phyloP scores from a whole-genome alignment of 2,329 filamentous ascomycete species.

The Tricladium varicosporioides region DNA sequence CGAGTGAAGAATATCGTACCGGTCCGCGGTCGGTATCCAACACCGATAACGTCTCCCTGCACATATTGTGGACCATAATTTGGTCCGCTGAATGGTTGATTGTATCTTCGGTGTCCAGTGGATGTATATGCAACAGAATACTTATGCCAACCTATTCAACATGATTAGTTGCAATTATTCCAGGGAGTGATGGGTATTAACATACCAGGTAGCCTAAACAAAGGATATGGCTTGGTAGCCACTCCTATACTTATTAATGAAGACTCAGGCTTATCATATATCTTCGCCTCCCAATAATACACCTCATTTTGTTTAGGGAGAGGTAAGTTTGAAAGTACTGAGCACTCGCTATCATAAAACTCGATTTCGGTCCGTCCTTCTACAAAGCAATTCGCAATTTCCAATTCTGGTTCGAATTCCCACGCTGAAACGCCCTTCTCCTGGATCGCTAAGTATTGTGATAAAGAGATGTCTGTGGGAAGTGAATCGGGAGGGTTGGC shows the following conservation, averaged over 20 bases:
- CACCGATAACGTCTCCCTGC: constrained; percentile 93
- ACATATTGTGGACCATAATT: constrained; percentile 81
- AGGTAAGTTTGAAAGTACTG: constrained; percentile 76
- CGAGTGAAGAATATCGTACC: constrained; percentile 97
- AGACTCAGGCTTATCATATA: constrained; percentile 93
- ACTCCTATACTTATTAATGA: constrained; percentile 89
- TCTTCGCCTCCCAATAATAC: constrained; percentile 99
- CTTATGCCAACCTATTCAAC: constrained; percentile 75
- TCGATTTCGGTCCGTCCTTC: constrained; percentile 96
- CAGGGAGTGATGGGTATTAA: background rate
- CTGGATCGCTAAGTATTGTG: constrained; percentile 96
- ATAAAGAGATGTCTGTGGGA: constrained; percentile 95
- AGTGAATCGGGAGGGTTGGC: constrained; percentile 93
- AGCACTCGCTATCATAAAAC: constrained; percentile 97
- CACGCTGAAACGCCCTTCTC: constrained; percentile 99
- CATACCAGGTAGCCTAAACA: constrained; percentile 90
- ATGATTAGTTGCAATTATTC: constrained; percentile 7
- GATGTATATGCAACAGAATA: constrained; percentile 90
- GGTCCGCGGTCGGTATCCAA: constrained; percentile 90
- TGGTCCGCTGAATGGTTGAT: constrained; percentile 83
- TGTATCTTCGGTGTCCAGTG: constrained; percentile 80
- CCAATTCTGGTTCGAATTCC: constrained; percentile 98
- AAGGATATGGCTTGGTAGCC: constrained; percentile 93
- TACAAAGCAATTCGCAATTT: constrained; percentile 98
- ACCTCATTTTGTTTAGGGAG: constrained; percentile 99